A percentile compares a stretch with the other conserved stretches of the same genome.
Evolutionary conservation across 177 flowering plant species (phyloP).

Genomic region (Vitis hybrid): DNA sequence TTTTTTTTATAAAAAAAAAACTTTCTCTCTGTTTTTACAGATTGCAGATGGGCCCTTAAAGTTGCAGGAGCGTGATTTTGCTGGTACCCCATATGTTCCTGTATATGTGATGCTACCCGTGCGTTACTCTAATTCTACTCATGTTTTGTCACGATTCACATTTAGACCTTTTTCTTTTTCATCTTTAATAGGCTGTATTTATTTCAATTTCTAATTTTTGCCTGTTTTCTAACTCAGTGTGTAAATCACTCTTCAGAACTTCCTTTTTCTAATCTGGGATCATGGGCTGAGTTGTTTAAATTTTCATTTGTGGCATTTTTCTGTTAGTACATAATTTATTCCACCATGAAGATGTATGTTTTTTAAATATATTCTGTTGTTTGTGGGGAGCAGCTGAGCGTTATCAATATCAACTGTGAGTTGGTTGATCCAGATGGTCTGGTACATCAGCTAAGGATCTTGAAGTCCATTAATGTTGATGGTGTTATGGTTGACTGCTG

Average conservation of each 20-base stretch:
- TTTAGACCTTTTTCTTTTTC: neutral
- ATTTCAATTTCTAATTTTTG: too few relatives aligned
- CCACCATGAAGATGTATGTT: neutral
- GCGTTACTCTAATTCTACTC: slow-evolving; percentile 26
- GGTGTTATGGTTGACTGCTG: slow-evolving; percentile 94
- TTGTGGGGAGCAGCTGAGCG: slow-evolving; percentile 51
- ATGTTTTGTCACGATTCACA: neutral
- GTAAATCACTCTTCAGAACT: too few relatives aligned
- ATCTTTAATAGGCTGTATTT: too few relatives aligned
- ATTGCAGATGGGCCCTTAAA: slow-evolving; percentile 29
- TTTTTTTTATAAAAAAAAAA: neutral
- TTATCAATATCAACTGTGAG: slow-evolving; percentile 71
- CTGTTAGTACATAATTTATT: neutral
- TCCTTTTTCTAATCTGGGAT: too few relatives aligned
- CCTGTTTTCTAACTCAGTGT: too few relatives aligned
- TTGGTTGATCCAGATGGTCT: slow-evolving; percentile 77
- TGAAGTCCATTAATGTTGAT: slow-evolving; percentile 72
- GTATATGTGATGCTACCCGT: slow-evolving; percentile 93
- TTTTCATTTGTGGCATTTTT: too few relatives aligned
- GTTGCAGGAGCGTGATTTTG: slow-evolving; percentile 71
- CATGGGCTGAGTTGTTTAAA: too few relatives aligned
- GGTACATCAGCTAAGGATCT: slow-evolving; percentile 51
- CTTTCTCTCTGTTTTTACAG: slow-evolving; percentile 18
- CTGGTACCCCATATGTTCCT: slow-evolving; percentile 82
- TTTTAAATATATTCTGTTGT: neutral